Evolutionary conservation across 257 asterid genomes (phyloP).

Genomic region (Plantago elongata): DNA sequence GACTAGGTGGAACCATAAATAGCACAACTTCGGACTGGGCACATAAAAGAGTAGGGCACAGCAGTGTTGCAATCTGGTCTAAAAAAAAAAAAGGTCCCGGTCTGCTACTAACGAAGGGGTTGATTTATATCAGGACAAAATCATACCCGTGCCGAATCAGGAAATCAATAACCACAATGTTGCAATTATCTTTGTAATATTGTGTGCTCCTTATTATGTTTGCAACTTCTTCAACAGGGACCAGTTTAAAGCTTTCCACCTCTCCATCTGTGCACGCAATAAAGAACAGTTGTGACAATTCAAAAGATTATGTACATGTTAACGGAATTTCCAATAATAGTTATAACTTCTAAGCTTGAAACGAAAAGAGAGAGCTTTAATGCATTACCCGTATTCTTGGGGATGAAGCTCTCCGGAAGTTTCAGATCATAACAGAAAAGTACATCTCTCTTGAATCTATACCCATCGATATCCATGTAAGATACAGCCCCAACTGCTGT

Average conservation of each 20-base stretch:
- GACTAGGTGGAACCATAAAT: too few relatives aligned
- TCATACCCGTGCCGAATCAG: conserved; percentile 88
- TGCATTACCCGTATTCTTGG: conserved; percentile 63
- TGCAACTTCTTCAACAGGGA: conserved; percentile 62
- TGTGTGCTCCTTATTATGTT: conserved; percentile 49
- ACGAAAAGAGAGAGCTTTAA: too few relatives aligned
- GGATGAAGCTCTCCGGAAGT: conserved; percentile 72
- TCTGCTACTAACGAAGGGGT: background rate
- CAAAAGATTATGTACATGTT: background rate
- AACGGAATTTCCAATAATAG: too few relatives aligned
- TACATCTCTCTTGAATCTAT: conserved; percentile 84
- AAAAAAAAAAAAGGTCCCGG: background rate
- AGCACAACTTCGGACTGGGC: background rate
- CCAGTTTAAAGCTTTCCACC: conserved; percentile 80
- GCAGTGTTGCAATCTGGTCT: background rate
- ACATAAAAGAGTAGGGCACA: background rate
- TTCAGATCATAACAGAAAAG: conserved; percentile 89
- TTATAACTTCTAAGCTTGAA: too few relatives aligned
- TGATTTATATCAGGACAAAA: conserved; percentile 17
- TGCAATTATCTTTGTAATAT: conserved; percentile 72
- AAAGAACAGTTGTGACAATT: conserved; percentile 11
- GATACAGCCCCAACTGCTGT: conserved; percentile 83
- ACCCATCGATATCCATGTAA: conserved; percentile 68
- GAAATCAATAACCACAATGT: conserved; percentile 81
- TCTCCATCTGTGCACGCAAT: conserved; percentile 65